Conservation (phyloP, 1,139 yeast genomes). For the Sugiyamaella castrensis region DNA sequence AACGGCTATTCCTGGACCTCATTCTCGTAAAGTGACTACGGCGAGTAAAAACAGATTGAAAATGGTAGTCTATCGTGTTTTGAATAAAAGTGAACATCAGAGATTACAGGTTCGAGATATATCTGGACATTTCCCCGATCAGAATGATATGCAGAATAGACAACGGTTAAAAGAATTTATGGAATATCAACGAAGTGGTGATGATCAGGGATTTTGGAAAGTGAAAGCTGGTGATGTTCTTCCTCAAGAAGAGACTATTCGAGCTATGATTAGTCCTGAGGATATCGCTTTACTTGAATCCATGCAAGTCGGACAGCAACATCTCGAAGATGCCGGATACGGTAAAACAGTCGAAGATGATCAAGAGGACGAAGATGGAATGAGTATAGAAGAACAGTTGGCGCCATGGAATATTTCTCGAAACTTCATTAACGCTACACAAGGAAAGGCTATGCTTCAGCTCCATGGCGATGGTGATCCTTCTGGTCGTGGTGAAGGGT, state of each 20-base stretch:
- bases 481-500: constrained; percentile 85
- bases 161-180: constrained; percentile 94
- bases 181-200: constrained; percentile 96
- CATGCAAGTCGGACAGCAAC: constrained; percentile 91
- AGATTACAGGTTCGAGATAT: constrained; percentile 85
- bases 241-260: constrained; percentile 73
- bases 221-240: constrained; percentile 69
- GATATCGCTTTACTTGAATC: constrained; percentile 84
- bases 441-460: constrained; percentile 95
- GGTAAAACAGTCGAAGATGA: constrained; percentile 49
- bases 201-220: constrained; percentile 96
- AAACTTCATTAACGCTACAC: constrained; percentile 90
- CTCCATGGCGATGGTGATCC: constrained; percentile 98
- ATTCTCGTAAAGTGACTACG: constrained; percentile 91
- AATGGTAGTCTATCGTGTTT: constrained; percentile 88
- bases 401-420: constrained; percentile 93
- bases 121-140: constrained; percentile 92
- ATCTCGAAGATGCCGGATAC: constrained; percentile 66
- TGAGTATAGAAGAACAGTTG: constrained; percentile 73
- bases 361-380: constrained; percentile 42
- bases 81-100: constrained; percentile 71
- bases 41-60: constrained; percentile 86
- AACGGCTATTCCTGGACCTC: constrained; percentile 95
- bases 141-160: constrained; percentile 95
- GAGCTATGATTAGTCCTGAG: constrained; percentile 90